Percentiles rank a stretch among this genome's conserved stretches.
Conservation (phyloP, 192 early-diverging fungal genomes). For the Phycomyces nitens region DNA sequence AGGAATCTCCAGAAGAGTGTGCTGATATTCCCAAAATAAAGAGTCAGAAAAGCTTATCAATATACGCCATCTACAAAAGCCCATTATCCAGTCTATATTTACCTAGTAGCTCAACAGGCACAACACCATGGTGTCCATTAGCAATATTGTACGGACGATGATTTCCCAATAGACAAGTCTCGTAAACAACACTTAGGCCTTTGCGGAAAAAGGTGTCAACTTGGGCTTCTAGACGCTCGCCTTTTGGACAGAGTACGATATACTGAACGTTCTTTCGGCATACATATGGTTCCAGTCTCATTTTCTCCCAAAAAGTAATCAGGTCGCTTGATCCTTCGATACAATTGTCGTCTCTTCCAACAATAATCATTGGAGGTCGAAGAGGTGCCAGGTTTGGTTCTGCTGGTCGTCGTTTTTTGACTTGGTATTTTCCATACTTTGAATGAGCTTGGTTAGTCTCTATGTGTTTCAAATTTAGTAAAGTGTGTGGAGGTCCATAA, state of each 20-base stretch:
- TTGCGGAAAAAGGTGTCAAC: slow-evolving; percentile 35
- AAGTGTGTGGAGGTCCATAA: neutral
- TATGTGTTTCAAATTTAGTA: slow-evolving; percentile 10
- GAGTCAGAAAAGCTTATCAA: too few relatives aligned
- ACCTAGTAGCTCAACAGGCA: slow-evolving; percentile 40
- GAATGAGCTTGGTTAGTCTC: slow-evolving; percentile 43
- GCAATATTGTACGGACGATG: slow-evolving; percentile 37
- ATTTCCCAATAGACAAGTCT: slow-evolving; percentile 40
- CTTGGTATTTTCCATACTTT: slow-evolving; percentile 49
- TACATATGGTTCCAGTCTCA: slow-evolving; percentile 46
- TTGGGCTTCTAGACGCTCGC: slow-evolving; percentile 31
- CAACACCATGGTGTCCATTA: slow-evolving; percentile 37
- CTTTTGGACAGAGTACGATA: slow-evolving; percentile 47
- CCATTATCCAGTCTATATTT: too few relatives aligned
- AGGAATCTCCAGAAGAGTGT: slow-evolving; percentile 21
- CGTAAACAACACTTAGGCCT: slow-evolving; percentile 42
- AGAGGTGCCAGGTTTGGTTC: slow-evolving; percentile 36
- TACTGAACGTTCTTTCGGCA: slow-evolving; percentile 44
- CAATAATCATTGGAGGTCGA: slow-evolving; percentile 40
- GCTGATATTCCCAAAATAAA: neutral
- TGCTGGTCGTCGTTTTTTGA: slow-evolving; percentile 39
- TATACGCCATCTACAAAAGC: neutral
- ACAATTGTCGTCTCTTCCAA: slow-evolving; percentile 43
- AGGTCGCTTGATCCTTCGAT: slow-evolving; percentile 44
- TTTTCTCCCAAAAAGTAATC: slow-evolving; percentile 49